These are phyloP conservation scores for Bidens hawaiensis DNA, from an alignment of 140 eudicot genomes.

Conservation along the genomic window DNA sequence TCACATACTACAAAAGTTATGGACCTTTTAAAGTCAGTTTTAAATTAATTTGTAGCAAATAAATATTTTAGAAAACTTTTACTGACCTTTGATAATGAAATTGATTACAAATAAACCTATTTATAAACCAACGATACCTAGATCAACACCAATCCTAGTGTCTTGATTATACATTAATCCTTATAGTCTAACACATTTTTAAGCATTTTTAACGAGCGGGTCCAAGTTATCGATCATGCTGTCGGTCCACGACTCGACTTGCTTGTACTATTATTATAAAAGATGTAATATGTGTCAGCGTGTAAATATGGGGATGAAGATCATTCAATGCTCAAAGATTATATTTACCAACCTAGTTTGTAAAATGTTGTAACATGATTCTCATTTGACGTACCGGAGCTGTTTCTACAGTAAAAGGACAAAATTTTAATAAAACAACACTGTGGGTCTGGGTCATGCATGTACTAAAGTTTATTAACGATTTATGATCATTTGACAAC, in stretches of 20 bases:
- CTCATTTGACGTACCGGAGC: neutral
- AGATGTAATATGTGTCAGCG: neutral
- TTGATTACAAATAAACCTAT: neutral
- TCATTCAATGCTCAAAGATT: slow-evolving; percentile 8
- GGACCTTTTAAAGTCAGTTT: no score
- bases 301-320: neutral
- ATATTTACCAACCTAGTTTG: slow-evolving; percentile 2
- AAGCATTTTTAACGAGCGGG: slow-evolving; percentile 1
- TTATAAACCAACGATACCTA: neutral
- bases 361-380: slow-evolving; percentile 2
- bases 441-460: neutral
- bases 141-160: no score
- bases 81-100: no score
- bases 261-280: neutral
- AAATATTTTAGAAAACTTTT: no score
- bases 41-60: no score
- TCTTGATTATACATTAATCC: neutral
- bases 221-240: neutral
- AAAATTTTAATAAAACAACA: neutral
- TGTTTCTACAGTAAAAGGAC: neutral
- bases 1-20: neutral
- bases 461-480: neutral
- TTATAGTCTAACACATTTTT: slow-evolving; percentile 4
- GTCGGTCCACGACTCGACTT: slow-evolving; percentile 14
- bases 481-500: neutral